These are phyloP conservation scores for Seiridium cupressi DNA, from an alignment of 2,329 filamentous ascomycete genomes.

Conservation along the genomic window DNA sequence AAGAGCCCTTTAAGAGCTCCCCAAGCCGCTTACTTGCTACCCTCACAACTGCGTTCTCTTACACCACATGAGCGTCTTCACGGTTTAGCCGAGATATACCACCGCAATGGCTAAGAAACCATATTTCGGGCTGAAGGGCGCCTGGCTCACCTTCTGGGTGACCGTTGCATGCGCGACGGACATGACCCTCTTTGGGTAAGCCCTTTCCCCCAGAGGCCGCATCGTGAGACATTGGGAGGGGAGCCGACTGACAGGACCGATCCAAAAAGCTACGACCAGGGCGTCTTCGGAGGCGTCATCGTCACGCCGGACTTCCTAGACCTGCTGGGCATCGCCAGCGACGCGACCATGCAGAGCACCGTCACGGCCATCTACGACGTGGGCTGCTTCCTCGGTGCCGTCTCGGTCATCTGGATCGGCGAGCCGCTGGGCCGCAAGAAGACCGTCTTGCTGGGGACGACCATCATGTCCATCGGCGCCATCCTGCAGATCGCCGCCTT, in stretches of 20 bases:
- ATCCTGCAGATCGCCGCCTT: slow-evolving; percentile 33
- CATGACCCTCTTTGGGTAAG: slow-evolving; percentile 25
- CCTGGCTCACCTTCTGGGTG: slow-evolving; percentile 22
- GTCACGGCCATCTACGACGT: slow-evolving; percentile 59
- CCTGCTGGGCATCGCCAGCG: slow-evolving; percentile 35
- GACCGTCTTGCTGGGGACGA: slow-evolving; percentile 29
- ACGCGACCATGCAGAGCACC: slow-evolving; percentile 32
- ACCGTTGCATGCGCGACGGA: slow-evolving; percentile 21
- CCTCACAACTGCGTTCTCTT: too few relatives aligned
- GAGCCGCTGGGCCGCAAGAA: slow-evolving; percentile 31
- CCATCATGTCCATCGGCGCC: slow-evolving; percentile 31
- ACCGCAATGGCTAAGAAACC: slow-evolving; percentile 3
- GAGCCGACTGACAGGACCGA: too few relatives aligned
- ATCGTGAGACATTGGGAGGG: too few relatives aligned
- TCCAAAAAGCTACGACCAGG: slow-evolving; percentile 38
- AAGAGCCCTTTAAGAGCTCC: too few relatives aligned
- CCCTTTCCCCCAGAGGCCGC: not conserved
- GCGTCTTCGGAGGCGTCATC: slow-evolving; percentile 54
- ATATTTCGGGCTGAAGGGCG: slow-evolving; percentile 19
- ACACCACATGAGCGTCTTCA: not conserved
- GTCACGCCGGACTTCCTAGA: slow-evolving; percentile 49
- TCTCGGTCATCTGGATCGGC: slow-evolving; percentile 29
- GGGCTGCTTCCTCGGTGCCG: slow-evolving; percentile 55
- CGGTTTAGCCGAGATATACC: not conserved
- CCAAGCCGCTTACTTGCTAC: too few relatives aligned